Evolutionary conservation across 1,284 basidiomycete genomes (phyloP), one percentile per base, ranked within the genome.

Genomic region (Polyporus tsugae): DNA sequence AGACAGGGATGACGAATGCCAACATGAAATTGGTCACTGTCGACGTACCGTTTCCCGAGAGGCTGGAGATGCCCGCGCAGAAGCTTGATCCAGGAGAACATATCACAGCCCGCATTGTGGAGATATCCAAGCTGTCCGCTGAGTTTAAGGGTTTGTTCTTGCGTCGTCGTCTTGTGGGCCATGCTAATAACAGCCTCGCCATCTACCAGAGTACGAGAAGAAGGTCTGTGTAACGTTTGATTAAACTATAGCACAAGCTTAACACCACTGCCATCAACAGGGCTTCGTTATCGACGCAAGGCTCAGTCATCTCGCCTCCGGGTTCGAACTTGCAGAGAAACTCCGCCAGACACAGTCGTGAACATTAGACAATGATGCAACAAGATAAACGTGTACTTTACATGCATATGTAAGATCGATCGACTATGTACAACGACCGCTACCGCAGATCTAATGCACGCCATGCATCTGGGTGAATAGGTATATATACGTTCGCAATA

Each of bases 31-130:
- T 95, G 25, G 85, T 94, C 65, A 80, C 88, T 38, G 83, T 94
- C 33, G 84, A 85, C 67, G 90, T 95, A 1, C 80, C 84, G 2
- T 83, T 94, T 39, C 81, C 86, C 17, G 89, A 87, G 71, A 78
- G 86, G 73, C 79, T 94, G 70, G 86, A 89, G 72, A 79, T 79
- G 10, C 91, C 92, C 0, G 80, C 82, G 7, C 87, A 92, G 66
- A 86, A 91, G 64, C 86, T 94, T 1, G 92, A 95, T n/a, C 82
- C 86, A 49, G 96, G 95, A 19, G 95, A 96, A 79, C 89, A 92
- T 73, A 96, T 98, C 71, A 86, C 91, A 49, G 89, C 87, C 65
- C 86, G 88, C 44, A 85, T 95, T 25, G 88, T 97, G 1, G 89
- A 90, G 59, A 75, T 97, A 17, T 77, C 83, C 19, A 87, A 90